A percentile compares a stretch with the other conserved stretches of the same genome.
Conservation (phyloP, 2,329 filamentous ascomycete genomes). For the Talaromyces islandicus region DNA sequence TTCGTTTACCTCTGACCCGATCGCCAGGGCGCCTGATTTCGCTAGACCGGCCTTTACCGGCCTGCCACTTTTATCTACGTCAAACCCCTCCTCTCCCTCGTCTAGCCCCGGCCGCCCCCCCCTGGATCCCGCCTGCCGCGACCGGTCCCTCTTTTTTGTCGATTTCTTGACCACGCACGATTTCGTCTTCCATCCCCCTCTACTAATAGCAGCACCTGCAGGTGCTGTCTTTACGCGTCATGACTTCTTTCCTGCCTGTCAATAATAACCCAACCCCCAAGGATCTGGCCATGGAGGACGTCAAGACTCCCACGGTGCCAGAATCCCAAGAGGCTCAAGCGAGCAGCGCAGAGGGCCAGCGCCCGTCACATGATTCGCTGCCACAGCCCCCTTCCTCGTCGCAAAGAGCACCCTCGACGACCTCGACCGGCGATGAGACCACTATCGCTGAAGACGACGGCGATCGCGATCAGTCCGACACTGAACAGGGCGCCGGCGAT, state of each 20-base stretch:
- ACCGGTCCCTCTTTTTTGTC: neutral
- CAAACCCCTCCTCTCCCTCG: neutral
- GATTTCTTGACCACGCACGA: neutral
- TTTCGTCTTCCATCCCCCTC: neutral
- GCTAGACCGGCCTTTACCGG: neutral
- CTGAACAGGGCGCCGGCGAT: constrained; percentile 42
- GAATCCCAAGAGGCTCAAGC: constrained; percentile 22
- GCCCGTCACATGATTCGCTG: constrained; percentile 35
- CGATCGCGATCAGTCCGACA: constrained; percentile 57
- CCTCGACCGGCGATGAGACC: constrained; percentile 52
- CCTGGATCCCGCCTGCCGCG: neutral
- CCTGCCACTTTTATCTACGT: neutral
- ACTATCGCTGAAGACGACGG: constrained; percentile 72
- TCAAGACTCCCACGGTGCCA: constrained; percentile 48
- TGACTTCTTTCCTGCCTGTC: constrained; percentile 57
- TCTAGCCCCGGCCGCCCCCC: neutral
- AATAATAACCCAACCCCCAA: constrained; percentile 46
- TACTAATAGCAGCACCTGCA: neutral
- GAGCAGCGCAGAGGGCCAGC: constrained; percentile 21
- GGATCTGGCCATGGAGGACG: constrained; percentile 43
- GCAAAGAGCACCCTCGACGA: constrained; percentile 38
- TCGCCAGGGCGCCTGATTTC: neutral
- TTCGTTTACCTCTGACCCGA: neutral
- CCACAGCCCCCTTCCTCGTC: constrained; percentile 27
- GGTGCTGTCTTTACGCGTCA: constrained; percentile 17